Conservation (phyloP, 1,139 yeast species). For the Saccharomyces hybrid region DNA sequence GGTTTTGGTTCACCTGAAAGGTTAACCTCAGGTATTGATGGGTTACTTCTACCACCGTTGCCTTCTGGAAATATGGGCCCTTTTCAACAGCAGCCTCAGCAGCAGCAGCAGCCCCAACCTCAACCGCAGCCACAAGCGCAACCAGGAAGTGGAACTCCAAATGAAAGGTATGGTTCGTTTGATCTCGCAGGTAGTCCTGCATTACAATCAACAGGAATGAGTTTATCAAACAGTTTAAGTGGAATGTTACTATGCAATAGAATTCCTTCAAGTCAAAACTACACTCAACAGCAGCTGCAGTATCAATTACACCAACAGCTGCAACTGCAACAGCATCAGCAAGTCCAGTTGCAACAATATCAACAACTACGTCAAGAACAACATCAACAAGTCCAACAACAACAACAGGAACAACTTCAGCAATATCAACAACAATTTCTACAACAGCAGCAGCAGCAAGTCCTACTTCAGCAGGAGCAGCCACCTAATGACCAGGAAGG, state of each 20-base stretch:
- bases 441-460: conserved; percentile 4
- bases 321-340: conserved; percentile 17
- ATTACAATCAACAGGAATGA: conserved; percentile 22
- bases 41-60: too few relatives aligned
- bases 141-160: conserved; percentile 5
- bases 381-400: conserved; percentile 21
- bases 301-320: conserved; percentile 16
- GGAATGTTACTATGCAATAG: conserved; percentile 23
- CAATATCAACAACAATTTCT: neutral
- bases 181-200: conserved; percentile 23
- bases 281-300: conserved; percentile 14
- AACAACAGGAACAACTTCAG: conserved; percentile 9
- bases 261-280: conserved; percentile 13
- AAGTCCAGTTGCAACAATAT: conserved; percentile 15
- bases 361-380: conserved; percentile 21
- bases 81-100: conserved; percentile 2
- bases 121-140: conserved; percentile 7
- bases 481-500: conserved; percentile 7
- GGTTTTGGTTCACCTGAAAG: too few relatives aligned
- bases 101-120: conserved; percentile 3
- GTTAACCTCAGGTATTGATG: too few relatives aligned
- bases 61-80: too few relatives aligned
- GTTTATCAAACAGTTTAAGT: conserved; percentile 23
- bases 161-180: conserved; percentile 23
- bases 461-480: conserved; percentile 6